These are phyloP conservation scores for Trichoderma aggressivum DNA, from an alignment of 2,329 filamentous ascomycete species.

Conservation along the genomic window DNA sequence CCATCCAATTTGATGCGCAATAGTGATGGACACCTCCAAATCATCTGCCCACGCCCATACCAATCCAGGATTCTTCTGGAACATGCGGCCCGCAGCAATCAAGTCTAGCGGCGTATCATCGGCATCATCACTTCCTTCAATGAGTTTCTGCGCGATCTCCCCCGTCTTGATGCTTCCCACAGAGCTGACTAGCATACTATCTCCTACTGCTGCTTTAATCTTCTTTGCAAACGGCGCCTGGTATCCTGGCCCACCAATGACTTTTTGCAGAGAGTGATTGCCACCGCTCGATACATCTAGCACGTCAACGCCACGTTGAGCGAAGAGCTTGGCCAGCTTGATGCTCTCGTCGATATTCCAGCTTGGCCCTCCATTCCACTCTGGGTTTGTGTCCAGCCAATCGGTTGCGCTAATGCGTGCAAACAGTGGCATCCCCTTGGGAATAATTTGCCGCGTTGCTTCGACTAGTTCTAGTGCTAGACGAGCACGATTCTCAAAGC, in stretches of 20 bases:
- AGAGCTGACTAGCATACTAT: conserved; percentile 46
- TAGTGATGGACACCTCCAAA: conserved; percentile 42
- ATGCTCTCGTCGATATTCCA: conserved; percentile 67
- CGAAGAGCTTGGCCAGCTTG: conserved; percentile 60
- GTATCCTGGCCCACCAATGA: conserved; percentile 62
- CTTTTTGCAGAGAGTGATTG: conserved; percentile 47
- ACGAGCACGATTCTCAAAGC: conserved; percentile 68
- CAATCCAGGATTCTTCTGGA: conserved; percentile 57
- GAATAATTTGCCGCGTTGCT: conserved; percentile 58
- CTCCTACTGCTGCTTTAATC: conserved; percentile 68
- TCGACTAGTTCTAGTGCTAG: conserved; percentile 66
- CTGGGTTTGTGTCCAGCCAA: conserved; percentile 63
- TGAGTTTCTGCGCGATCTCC: conserved; percentile 44
- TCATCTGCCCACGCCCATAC: conserved; percentile 57
- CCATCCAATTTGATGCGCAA: conserved; percentile 55
- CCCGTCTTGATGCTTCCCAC: conserved; percentile 50
- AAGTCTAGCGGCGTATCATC: conserved; percentile 40
- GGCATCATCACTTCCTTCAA: conserved; percentile 31
- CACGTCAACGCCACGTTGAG: conserved; percentile 66
- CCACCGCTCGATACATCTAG: conserved; percentile 71
- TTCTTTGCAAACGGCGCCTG: conserved; percentile 67
- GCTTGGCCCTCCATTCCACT: conserved; percentile 46
- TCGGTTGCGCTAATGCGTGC: conserved; percentile 72
- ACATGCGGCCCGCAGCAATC: conserved; percentile 48
- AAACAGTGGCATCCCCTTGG: conserved; percentile 66